These are phyloP conservation scores for Penicillium odoratum DNA, from an alignment of 495 filamentous ascomycete species.

Conservation along the genomic window DNA sequence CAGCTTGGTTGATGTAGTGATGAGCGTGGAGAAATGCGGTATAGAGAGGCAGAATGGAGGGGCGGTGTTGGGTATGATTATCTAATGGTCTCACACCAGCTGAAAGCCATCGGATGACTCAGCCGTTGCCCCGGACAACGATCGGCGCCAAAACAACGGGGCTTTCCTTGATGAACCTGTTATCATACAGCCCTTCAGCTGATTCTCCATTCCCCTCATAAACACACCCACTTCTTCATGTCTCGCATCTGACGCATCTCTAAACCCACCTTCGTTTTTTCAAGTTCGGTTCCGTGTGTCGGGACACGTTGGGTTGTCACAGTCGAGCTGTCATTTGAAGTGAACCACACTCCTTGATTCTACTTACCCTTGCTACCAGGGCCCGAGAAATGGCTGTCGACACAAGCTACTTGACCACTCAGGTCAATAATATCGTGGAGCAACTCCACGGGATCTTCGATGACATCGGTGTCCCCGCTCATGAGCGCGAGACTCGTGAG, in stretches of 20 bases:
- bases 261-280: slow-evolving; percentile 27
- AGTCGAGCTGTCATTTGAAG: slow-evolving; percentile 21
- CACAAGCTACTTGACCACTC: slow-evolving; percentile 85
- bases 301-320: slow-evolving; percentile 21
- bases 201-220: slow-evolving; percentile 27
- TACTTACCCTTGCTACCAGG: slow-evolving; percentile 1
- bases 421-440: slow-evolving; percentile 87
- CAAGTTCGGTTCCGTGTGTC: slow-evolving; percentile 22
- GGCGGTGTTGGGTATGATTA: not conserved
- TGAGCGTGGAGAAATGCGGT: slow-evolving; percentile 23
- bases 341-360: slow-evolving; percentile 21
- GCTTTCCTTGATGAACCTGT: slow-evolving; percentile 25
- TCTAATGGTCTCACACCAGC: not conserved
- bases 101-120: slow-evolving; percentile 24
- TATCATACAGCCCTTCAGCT: slow-evolving; percentile 21
- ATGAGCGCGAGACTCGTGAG: slow-evolving; percentile 87
- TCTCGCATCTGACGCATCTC: slow-evolving; percentile 21
- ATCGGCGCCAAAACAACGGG: slow-evolving; percentile 32
- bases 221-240: slow-evolving; percentile 27
- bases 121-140: slow-evolving; percentile 39
- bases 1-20: slow-evolving; percentile 13
- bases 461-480: slow-evolving; percentile 86
- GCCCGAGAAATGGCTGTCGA: slow-evolving; percentile 72
- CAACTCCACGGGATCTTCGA: slow-evolving; percentile 93
- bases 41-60: not conserved